Base-by-base conservation (phyloP, 1,284 basidiomycete genomes). In the Vanrija humicola region DNA sequence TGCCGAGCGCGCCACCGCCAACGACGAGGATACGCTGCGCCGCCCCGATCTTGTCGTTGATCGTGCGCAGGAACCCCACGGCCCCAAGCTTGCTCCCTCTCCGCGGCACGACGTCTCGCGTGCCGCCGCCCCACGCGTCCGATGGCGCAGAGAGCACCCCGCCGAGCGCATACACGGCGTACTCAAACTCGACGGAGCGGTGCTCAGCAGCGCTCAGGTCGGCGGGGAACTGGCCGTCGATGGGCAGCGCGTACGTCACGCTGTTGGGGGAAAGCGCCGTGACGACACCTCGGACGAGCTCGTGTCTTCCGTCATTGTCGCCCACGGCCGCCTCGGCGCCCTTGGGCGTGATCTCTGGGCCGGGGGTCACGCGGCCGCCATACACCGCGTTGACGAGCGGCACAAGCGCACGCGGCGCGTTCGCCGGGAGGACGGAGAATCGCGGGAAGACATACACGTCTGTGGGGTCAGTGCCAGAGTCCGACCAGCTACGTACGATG, bases 401-500 rank as follows among this genome's bases (percentile, higher is more conserved):
- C 59, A 89, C 82, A 72, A 89, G 86, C n/a, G 75, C 76, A 59
- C 80, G 80, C 43, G 79, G 69, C 28, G 77, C 77, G 48, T 79
- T 77, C 6, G 74, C 61, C 6, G 77, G 72, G 12, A 79, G 53
- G 28, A 80, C 72, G 3, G 76, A 70, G 58, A 77, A 78, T 50
- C 81, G 75, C 0, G 80, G 79, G 56, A 81, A 80, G 19, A 73
- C 76, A 63, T 81, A 81, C 19, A 79, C 67, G 59, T 79, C 75
- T 76, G 65, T 28, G 50, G 21, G 44, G 34, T 23, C 26, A 43
- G 28, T 15, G 14, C 16, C 25, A 12, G 4, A 10, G 21, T 23
- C 21, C 28, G 28, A 10, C 28, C 38, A 3, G 16, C 4, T 14
- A 65, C 71, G 60, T 47, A 73, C 71, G 71, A 55, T 73, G 69